A percentile compares a stretch with the other conserved stretches of the same genome.
Conservation (phyloP, 1,139 yeast genomes). For the Meyerozyma carpophila region DNA sequence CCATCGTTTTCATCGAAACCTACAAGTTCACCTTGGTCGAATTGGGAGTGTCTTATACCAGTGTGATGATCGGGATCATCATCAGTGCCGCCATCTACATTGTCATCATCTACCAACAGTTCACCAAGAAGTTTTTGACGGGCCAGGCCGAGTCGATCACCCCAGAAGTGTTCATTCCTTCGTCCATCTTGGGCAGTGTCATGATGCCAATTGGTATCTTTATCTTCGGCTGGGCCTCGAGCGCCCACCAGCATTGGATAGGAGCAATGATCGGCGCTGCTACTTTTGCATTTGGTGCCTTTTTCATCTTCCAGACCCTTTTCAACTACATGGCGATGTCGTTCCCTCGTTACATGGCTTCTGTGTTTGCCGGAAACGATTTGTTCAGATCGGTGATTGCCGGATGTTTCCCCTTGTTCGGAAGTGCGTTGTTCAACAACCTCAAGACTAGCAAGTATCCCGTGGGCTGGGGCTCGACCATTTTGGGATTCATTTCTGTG, state of each 20-base stretch:
- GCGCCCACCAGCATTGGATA: slow-evolving; percentile 11
- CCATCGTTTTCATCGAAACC: slow-evolving; percentile 9
- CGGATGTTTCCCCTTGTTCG: slow-evolving; percentile 60
- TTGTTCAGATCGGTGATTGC: slow-evolving; percentile 50
- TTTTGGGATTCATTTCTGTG: slow-evolving; percentile 39
- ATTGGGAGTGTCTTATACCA: slow-evolving; percentile 9
- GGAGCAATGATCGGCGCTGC: slow-evolving; percentile 11
- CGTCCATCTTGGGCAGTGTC: slow-evolving; percentile 9
- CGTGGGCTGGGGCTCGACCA: slow-evolving; percentile 51
- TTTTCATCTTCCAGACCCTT: slow-evolving; percentile 31
- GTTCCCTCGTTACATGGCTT: slow-evolving; percentile 43
- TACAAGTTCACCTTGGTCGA: slow-evolving; percentile 9
- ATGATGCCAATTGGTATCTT: slow-evolving; percentile 11
- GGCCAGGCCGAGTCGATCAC: slow-evolving; percentile 5
- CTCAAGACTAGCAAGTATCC: slow-evolving; percentile 39
- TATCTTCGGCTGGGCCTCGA: slow-evolving; percentile 11
- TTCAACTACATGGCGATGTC: slow-evolving; percentile 31
- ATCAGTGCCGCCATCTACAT: slow-evolving; percentile 8
- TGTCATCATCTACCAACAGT: slow-evolving; percentile 4
- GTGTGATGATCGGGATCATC: slow-evolving; percentile 9
- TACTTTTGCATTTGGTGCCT: slow-evolving; percentile 9
- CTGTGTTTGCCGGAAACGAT: slow-evolving; percentile 55
- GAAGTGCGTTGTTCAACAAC: slow-evolving; percentile 43
- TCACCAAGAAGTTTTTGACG: slow-evolving; percentile 7
- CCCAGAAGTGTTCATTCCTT: slow-evolving; percentile 9